Evolutionary conservation across 225 moss, liverwort and hornwort genomes (phyloP), one percentile per base, ranked within the genome.

Genomic region (Antitrichia curtipendula): DNA sequence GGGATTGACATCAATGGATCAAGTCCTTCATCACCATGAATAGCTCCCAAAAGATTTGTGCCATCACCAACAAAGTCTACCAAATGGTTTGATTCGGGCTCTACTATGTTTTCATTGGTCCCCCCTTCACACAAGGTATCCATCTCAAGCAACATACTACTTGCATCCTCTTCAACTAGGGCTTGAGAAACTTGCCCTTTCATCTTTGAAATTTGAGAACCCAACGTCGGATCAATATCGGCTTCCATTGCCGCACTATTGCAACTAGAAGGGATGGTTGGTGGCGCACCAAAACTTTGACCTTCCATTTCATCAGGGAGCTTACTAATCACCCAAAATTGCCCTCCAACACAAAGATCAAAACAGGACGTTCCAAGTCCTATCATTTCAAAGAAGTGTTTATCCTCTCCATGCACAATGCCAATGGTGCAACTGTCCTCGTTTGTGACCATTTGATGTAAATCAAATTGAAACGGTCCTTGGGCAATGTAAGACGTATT

Each of bases 181-280:
- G 9, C 32, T 60, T 80, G 9, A 60, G 3, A 6, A 27, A 7
- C 32, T 45, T 45, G 10, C 13, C 15, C 22, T 4, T 31, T 2
- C 2, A 34, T 32, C 80, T 61, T 23, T 2, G 0, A 1, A 47
- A 45, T 16, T 7, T 32, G 23, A 45, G 23, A 34, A 34, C 3
- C 15, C 2, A 22, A 32, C 9, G 45, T 23, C 23, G 32, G 18
- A 45, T 52, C 17, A 13, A 82, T 19, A 53, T 1, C 1, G 0
- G 1, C 6, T 38, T 66, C 27, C 2, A 38, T 3, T 1, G 1
- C 1, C 1, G 2, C 8, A n/a, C 4, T 27, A 66, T 18, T 2
- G 29, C 22, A 41, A 57, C 12, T 58, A 2, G 3, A 79, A 79
- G 8, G 58, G 41, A 58, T 40, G 41, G 8, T 28, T 41, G 29